These are phyloP conservation scores for Amorphotheca resinae DNA, from an alignment of 495 filamentous ascomycete genomes.

Conservation along the genomic window DNA sequence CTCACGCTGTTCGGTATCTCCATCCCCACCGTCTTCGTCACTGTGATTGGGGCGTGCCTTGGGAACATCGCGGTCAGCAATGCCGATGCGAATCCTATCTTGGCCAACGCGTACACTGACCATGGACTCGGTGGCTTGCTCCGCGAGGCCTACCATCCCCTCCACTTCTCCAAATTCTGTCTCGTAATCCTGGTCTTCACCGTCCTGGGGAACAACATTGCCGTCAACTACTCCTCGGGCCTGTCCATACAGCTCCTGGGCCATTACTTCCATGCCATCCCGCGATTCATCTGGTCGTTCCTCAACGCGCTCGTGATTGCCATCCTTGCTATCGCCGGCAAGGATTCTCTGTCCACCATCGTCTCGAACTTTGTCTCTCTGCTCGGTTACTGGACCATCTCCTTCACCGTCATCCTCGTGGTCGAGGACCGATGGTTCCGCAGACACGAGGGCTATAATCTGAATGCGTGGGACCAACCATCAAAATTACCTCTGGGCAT, in stretches of 20 bases:
- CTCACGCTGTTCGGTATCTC: slow-evolving; percentile 34
- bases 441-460: slow-evolving; percentile 29
- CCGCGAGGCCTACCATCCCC: slow-evolving; percentile 39
- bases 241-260: slow-evolving; percentile 32
- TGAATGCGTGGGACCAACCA: slow-evolving; percentile 38
- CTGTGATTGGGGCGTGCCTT: slow-evolving; percentile 39
- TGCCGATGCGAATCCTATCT: slow-evolving; percentile 26
- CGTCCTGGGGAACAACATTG: slow-evolving; percentile 32
- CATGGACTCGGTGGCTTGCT: slow-evolving; percentile 48
- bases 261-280: slow-evolving; percentile 24
- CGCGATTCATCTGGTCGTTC: slow-evolving; percentile 36
- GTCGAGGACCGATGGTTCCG: slow-evolving; percentile 50
- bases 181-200: slow-evolving; percentile 43
- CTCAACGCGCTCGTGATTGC: slow-evolving; percentile 31
- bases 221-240: slow-evolving; percentile 33
- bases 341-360: slow-evolving; percentile 29
- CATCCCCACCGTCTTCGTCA: slow-evolving; percentile 44
- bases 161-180: slow-evolving; percentile 45
- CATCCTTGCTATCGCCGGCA: slow-evolving; percentile 32
- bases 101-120: slow-evolving; percentile 29
- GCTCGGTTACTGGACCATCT: slow-evolving; percentile 48
- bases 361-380: slow-evolving; percentile 44
- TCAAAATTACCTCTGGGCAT: slow-evolving; percentile 33
- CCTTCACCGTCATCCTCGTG: slow-evolving; percentile 44
- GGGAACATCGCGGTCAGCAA: slow-evolving; percentile 39